Conservation (phyloP, 2,329 filamentous ascomycete genomes). For the Drechslerella stenobrocha region DNA sequence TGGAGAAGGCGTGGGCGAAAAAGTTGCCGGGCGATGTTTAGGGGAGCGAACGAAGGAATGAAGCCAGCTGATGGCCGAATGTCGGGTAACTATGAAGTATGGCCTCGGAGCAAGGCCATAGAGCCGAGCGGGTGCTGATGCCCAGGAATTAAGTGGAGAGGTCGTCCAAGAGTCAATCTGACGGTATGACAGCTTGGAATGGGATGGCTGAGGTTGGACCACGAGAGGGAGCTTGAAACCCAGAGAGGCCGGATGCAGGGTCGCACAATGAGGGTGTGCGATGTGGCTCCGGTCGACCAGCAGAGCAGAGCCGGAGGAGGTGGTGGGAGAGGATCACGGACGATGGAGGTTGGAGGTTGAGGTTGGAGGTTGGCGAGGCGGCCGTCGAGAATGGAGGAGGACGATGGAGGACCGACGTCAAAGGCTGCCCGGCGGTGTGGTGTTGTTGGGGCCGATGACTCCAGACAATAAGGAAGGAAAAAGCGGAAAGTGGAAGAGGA, state of each 20-base stretch:
- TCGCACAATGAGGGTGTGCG: conserved; percentile 27
- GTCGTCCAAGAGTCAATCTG: conserved; percentile 24
- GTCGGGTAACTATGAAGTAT: neutral
- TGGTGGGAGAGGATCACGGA: conserved; percentile 10
- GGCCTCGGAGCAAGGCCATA: conserved; percentile 10
- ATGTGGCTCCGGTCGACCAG: conserved; percentile 15
- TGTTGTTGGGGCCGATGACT: conserved; percentile 24
- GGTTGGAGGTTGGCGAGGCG: conserved; percentile 5
- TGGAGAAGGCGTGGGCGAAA: neutral
- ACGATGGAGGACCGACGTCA: neutral
- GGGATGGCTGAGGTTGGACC: conserved; percentile 22
- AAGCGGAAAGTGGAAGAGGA: conserved; percentile 42
- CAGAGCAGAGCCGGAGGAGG: conserved; percentile 3
- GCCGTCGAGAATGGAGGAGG: neutral
- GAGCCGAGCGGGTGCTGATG: conserved; percentile 7
- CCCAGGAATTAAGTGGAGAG: conserved; percentile 10
- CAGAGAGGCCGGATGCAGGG: conserved; percentile 21
- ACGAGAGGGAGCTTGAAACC: conserved; percentile 26
- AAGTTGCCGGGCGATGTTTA: neutral
- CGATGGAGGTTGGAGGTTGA: conserved; percentile 12
- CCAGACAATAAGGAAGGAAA: conserved; percentile 10
- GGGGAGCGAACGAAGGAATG: conserved; percentile 13
- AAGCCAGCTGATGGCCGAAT: conserved; percentile 9
- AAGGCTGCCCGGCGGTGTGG: neutral
- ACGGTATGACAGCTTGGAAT: conserved; percentile 36